Evolutionary conservation across 352 stramenopile species (phyloP).

Genomic region (Phytopythium ostracodes): DNA sequence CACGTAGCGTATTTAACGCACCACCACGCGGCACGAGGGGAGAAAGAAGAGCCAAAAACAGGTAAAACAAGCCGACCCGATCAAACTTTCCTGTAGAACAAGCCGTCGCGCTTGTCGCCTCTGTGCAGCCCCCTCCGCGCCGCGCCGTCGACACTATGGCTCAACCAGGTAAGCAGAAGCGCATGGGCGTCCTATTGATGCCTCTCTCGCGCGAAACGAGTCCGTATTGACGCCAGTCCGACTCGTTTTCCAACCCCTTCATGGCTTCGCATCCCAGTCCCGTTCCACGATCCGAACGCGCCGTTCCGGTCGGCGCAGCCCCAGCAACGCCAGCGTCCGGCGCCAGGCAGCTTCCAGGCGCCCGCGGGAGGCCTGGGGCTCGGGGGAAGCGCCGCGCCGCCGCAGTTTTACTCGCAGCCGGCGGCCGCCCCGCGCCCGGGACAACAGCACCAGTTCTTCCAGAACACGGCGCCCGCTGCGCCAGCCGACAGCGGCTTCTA

Average conservation of each 20-base stretch:
- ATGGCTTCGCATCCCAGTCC: conserved; percentile 22
- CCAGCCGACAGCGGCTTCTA: conserved; percentile 27
- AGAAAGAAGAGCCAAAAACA: neutral
- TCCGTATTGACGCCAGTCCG: neutral
- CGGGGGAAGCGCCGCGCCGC: conserved; percentile 29
- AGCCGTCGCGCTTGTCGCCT: neutral
- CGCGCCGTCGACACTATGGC: neutral
- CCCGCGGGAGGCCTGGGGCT: conserved; percentile 13
- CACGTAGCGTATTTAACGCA: neutral
- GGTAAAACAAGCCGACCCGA: neutral
- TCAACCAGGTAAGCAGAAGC: conserved; percentile 1
- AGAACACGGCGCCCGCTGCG: conserved; percentile 21
- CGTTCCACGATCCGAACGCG: conserved; percentile 54
- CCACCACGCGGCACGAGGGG: neutral
- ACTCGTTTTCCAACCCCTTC: neutral
- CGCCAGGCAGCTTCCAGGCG: conserved; percentile 17
- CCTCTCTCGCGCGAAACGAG: neutral
- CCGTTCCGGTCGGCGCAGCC: conserved; percentile 17
- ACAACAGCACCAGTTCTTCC: conserved; percentile 45
- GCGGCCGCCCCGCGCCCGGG: conserved; percentile 36
- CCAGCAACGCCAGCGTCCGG: conserved; percentile 36
- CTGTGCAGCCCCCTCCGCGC: neutral
- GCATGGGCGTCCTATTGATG: neutral
- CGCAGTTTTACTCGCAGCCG: conserved; percentile 31
- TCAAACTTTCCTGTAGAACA: neutral